Conservation (phyloP, 31 red algal species). For the Endocladia muricata region DNA sequence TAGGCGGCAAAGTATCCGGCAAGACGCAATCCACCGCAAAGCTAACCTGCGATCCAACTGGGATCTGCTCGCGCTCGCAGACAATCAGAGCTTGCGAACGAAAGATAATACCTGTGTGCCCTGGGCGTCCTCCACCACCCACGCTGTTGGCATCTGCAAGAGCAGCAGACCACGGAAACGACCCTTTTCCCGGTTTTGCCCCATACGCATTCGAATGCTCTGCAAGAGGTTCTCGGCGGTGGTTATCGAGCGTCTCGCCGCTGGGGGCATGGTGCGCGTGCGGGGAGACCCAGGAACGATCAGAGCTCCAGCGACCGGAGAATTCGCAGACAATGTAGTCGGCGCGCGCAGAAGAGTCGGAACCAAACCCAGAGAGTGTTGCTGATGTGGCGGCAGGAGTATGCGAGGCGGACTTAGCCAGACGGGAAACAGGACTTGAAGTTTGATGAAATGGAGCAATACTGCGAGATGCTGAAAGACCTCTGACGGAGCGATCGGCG, state of each 20-base stretch:
- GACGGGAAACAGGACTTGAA: background rate
- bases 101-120: conserved; percentile 75
- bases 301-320: conserved; percentile 68
- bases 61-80: conserved; percentile 47
- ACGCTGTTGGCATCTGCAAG: conserved; percentile 51
- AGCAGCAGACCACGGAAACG: conserved; percentile 56
- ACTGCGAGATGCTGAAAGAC: background rate
- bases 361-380: background rate
- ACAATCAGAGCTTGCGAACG: conserved; percentile 63
- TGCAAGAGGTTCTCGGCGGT: conserved; percentile 12
- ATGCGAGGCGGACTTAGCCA: background rate
- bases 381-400: background rate
- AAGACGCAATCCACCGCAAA: conserved; percentile 53
- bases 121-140: conserved; percentile 59
- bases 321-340: conserved; percentile 70
- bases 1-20: conserved; percentile 73
- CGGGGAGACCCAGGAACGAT: conserved; percentile 57
- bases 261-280: conserved; percentile 30
- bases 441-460: background rate
- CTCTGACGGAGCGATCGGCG: background rate
- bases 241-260: conserved; percentile 24
- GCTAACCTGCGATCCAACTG: conserved; percentile 26
- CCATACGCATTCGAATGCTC: background rate
- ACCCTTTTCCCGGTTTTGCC: background rate
- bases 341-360: conserved; percentile 12